Evolutionary conservation across 345 rosid genomes (phyloP).

Genomic region (Eucalyptus curtisii): DNA sequence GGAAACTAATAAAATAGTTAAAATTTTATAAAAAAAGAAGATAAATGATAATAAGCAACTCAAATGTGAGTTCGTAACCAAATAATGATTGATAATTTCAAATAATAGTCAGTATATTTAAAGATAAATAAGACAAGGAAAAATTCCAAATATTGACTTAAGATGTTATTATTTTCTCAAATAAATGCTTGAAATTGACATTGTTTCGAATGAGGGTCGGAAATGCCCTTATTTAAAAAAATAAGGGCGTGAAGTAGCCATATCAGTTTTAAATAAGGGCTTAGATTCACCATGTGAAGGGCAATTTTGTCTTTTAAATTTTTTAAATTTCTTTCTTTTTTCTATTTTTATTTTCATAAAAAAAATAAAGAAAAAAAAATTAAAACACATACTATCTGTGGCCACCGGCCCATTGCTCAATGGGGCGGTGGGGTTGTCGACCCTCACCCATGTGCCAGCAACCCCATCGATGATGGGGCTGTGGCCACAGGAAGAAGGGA

Average conservation of each 20-base stretch:
- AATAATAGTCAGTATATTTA: background rate
- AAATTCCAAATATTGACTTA: no score
- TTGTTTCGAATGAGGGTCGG: rapidly evolving
- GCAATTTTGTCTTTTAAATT: no score
- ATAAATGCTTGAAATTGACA: rapidly evolving
- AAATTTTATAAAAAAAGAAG: background rate
- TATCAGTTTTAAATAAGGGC: rapidly evolving
- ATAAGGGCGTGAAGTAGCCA: rapidly evolving
- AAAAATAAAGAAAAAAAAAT: no score
- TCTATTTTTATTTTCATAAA: no score
- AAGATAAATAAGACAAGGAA: background rate
- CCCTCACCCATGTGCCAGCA: rapidly evolving
- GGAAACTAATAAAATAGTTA: background rate
- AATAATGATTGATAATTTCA: background rate
- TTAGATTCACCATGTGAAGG: rapidly evolving
- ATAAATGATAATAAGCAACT: background rate
- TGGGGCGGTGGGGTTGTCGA: rapidly evolving
- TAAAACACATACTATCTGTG: no score
- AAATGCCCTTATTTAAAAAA: rapidly evolving
- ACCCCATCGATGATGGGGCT: rapidly evolving
- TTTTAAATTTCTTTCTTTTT: no score
- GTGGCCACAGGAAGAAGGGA: no score
- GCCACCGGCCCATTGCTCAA: rapidly evolving
- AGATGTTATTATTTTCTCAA: no score
- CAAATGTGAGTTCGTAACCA: background rate